These are phyloP conservation scores for Phallus indusiatus DNA, from an alignment of 768 basidiomycete genomes.

Conservation along the genomic window DNA sequence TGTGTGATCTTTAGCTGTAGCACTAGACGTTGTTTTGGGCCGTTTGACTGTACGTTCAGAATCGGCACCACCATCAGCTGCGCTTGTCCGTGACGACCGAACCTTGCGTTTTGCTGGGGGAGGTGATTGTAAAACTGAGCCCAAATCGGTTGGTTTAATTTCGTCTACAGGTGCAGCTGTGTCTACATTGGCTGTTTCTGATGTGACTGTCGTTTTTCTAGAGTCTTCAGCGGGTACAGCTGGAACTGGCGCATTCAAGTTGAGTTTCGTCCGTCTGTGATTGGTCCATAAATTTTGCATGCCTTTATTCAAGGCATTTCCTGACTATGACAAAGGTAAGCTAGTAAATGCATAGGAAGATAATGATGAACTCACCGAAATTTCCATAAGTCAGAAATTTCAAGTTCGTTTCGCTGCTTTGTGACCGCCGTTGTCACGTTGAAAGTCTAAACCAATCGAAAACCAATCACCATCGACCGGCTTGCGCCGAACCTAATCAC, in stretches of 20 bases:
- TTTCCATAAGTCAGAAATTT: background rate
- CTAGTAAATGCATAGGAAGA: background rate
- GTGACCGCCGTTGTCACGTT: background rate
- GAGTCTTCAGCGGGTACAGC: constrained; percentile 13
- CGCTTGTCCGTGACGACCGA: constrained; percentile 36
- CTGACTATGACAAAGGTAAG: background rate
- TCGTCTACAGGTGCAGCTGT: constrained; percentile 17
- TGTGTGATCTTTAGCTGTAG: constrained; percentile 50
- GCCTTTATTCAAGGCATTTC: constrained; percentile 62
- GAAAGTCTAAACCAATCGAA: background rate
- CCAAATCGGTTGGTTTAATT: constrained; percentile 14
- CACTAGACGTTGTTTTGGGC: constrained; percentile 31
- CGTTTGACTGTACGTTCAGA: constrained; percentile 52
- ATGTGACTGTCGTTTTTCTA: constrained; percentile 12
- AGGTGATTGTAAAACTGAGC: constrained; percentile 10
- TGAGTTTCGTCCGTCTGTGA: constrained; percentile 56
- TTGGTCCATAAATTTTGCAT: constrained; percentile 74
- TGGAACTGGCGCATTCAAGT: constrained; percentile 40
- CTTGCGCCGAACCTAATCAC: no score
- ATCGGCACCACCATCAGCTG: background rate
- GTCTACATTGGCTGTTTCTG: constrained; percentile 15
- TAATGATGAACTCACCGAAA: background rate
- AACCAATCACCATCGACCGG: no score
- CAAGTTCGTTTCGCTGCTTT: background rate
- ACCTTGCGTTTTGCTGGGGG: constrained; percentile 51